Evolutionary conservation across 208 protist genomes (phyloP), one percentile per base, ranked within the genome.

Genomic region (Trypanosoma platydactyli): DNA sequence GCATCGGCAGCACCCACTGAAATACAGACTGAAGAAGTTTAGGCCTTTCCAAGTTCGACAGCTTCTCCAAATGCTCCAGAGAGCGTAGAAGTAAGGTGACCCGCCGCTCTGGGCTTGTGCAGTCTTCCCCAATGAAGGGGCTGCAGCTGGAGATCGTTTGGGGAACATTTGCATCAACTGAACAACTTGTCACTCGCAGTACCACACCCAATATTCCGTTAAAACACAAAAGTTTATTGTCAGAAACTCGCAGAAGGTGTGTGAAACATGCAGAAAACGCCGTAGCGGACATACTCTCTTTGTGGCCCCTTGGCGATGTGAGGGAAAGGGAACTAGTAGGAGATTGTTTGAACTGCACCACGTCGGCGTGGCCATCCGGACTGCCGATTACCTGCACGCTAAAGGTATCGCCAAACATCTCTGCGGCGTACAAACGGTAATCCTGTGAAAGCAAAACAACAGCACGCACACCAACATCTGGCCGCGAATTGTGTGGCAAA

Each of bases 1-100:
- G 67, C 13, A 41, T 35, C 0, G 85, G 89, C 4, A 91, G 20
- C 9, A 94, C 57, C 3, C 71, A 33, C n/a, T 73, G 76, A 46
- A 90, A 83, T 9, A 86, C 56, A 9, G 81, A 46, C 16, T 80
- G 69, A 0, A 75, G 33, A 40, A 80, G 63, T 18, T 77, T 68
- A 61, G 59, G 6, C 48, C 49, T 13, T 12, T 27, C 59, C 38
- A 44, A 33, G 59, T 68, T 30, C 25, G 63, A 66, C 13, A 81
- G 24, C 40, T 70, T 51, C 29, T 78, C 64, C 46, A 91, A 46
- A 46, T 38, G n/a, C 11, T 56, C 29, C 1, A 83, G 30, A 29
- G 70, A 84, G 45, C 40, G 52, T 30, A 64, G 5, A 41, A 73
- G 60, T 29, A 42, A 38, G 22, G 48, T 30, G 41, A 50, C 11